These are phyloP conservation scores for Nidula niveotomentosa DNA, from an alignment of 1,284 basidiomycete genomes.

Conservation along the genomic window DNA sequence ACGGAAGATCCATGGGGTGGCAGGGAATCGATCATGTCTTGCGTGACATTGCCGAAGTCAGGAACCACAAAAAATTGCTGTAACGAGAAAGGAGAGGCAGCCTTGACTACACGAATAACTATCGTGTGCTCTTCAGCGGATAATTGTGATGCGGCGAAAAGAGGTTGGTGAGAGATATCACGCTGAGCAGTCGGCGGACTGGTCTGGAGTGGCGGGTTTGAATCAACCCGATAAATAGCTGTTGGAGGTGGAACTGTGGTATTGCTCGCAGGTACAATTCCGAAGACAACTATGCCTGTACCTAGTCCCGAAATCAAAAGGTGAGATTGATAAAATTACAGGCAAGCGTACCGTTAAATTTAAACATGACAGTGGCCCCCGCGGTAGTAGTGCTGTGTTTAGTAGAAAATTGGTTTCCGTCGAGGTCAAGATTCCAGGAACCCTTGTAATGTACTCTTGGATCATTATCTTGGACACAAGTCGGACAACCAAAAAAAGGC, in stretches of 20 bases:
- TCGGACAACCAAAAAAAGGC: conserved; percentile 7
- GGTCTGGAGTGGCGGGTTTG: conserved; percentile 24
- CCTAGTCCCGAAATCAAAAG: conserved; percentile 24
- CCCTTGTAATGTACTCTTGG: conserved; percentile 31
- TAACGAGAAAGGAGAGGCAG: conserved; percentile 34
- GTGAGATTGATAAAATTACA: not conserved
- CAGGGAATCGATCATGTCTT: conserved; percentile 13
- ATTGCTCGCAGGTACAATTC: conserved; percentile 39
- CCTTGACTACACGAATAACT: conserved; percentile 32
- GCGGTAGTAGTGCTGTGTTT: conserved; percentile 28
- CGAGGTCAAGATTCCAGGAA: conserved; percentile 27
- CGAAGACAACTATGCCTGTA: conserved; percentile 40
- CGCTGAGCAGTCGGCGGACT: conserved; percentile 30
- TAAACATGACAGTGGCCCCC: conserved; percentile 29
- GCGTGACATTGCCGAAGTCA: conserved; percentile 5
- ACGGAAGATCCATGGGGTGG: conserved; percentile 10
- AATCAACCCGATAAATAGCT: conserved; percentile 38
- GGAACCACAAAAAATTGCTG: conserved; percentile 35
- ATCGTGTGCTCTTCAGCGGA: conserved; percentile 31
- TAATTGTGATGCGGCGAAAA: conserved; percentile 34
- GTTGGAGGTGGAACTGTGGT: conserved; percentile 29
- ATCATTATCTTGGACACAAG: conserved; percentile 30
- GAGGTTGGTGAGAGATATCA: conserved; percentile 36
- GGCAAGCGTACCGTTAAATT: conserved; percentile 35
- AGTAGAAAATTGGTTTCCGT: conserved; percentile 18